A percentile compares a stretch with the other conserved stretches of the same genome.
Evolutionary conservation across 805 yeast species (phyloP).

Genomic region (Priceomyces melissophilus): DNA sequence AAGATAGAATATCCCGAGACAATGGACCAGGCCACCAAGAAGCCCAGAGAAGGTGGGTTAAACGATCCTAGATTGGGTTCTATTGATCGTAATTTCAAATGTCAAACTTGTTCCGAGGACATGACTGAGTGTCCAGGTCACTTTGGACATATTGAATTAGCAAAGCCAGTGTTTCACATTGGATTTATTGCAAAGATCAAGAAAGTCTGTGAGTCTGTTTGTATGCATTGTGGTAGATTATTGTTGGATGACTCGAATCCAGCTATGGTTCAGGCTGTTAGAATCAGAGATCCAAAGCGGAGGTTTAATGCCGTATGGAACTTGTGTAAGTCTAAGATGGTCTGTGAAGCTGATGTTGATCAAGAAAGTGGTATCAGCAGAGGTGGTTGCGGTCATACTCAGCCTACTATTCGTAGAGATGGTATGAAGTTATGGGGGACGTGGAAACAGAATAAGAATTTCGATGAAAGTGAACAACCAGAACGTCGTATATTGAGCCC

Average conservation of each 20-base stretch:
- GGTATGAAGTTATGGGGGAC: constrained; percentile 96
- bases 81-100: constrained; percentile 93
- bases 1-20: constrained; percentile 98
- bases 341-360: constrained; percentile 82
- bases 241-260: constrained; percentile 80
- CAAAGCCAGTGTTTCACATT: constrained; percentile 97
- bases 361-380: constrained; percentile 50
- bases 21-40: constrained; percentile 96
- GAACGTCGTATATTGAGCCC: constrained; percentile 88
- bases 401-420: constrained; percentile 93
- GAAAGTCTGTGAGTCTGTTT: constrained; percentile 92
- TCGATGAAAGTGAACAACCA: constrained; percentile 84
- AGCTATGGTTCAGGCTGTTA: constrained; percentile 81
- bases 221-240: constrained; percentile 98
- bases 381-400: constrained; percentile 98
- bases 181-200: constrained; percentile 95
- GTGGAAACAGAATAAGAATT: constrained; percentile 87
- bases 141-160: constrained; percentile 97
- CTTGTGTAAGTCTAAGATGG: constrained; percentile 84
- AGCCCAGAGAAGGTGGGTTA: constrained; percentile 94
- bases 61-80: constrained; percentile 97
- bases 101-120: constrained; percentile 99
- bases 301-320: constrained; percentile 97
- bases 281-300: constrained; percentile 89
- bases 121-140: constrained; percentile 99